phyloP scores from a whole-genome alignment of 139 green algal genomes.

The Chlorella sp. region DNA sequence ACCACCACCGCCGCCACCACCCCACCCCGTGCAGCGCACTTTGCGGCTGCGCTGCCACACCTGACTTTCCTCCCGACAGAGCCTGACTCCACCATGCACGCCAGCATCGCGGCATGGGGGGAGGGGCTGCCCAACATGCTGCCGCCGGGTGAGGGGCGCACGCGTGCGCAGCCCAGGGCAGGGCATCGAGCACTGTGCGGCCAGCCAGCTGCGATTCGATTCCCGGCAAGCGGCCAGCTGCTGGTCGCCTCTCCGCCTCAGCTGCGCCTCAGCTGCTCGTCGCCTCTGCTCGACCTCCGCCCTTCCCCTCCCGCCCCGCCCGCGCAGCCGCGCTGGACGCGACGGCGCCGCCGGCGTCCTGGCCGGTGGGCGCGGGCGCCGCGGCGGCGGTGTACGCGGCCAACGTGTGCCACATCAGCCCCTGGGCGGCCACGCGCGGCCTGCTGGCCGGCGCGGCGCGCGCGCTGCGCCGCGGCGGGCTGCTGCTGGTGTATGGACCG shows the following conservation, averaged over 20 bases:
- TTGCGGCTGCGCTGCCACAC: constrained; percentile 35
- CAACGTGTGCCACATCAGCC: constrained; percentile 67
- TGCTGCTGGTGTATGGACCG: constrained; percentile 59
- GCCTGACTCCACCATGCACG: not conserved
- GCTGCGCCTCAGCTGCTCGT: too few species aligned
- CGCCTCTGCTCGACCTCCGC: too few species aligned
- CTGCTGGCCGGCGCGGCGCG: constrained; percentile 47
- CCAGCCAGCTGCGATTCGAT: too few species aligned
- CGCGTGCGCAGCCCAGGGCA: too few species aligned
- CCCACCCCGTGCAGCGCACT: constrained; percentile 32
- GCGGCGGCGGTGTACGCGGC: constrained; percentile 43
- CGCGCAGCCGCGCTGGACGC: constrained; percentile 41
- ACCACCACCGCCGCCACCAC: constrained; percentile 35
- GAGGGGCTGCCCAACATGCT: constrained; percentile 25
- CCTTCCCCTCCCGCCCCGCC: too few species aligned
- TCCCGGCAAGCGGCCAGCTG: too few species aligned
- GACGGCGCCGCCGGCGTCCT: constrained; percentile 1
- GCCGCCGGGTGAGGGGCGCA: too few species aligned
- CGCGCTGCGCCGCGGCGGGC: constrained; percentile 7
- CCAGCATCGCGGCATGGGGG: constrained; percentile 32
- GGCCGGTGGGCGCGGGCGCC: too few species aligned
- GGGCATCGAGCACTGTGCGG: too few species aligned
- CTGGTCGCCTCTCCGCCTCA: too few species aligned
- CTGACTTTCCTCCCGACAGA: constrained; percentile 53
- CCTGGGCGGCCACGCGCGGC: constrained; percentile 46